Evolutionary conservation across 2,329 filamentous ascomycete genomes (phyloP).

Genomic region (Hypomyces rosellus): DNA sequence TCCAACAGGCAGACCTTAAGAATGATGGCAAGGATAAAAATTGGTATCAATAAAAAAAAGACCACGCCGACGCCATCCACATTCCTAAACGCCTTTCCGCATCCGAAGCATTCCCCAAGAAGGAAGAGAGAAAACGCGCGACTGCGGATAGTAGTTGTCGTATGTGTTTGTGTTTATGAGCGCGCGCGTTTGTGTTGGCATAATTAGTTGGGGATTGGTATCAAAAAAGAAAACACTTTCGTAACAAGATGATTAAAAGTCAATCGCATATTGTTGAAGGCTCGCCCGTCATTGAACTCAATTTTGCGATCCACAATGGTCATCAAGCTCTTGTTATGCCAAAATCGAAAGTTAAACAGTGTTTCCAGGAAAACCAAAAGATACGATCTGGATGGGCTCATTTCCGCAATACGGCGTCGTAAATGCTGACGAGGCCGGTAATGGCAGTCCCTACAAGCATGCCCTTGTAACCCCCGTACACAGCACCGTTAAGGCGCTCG

Average conservation of each 20-base stretch:
- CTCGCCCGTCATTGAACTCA: too few species aligned
- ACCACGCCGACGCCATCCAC: not conserved
- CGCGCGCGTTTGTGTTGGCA: not conserved
- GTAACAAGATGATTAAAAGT: not conserved
- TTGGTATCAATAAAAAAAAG: not conserved
- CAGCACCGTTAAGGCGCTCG: constrained; percentile 54
- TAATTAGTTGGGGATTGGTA: not conserved
- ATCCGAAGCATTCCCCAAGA: not conserved
- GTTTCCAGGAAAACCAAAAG: not conserved
- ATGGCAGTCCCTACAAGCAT: constrained; percentile 63
- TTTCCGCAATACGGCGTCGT: constrained; percentile 71
- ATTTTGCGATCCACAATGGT: too few species aligned
- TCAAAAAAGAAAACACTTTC: not conserved
- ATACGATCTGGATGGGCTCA: constrained; percentile 25
- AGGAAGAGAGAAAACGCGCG: not conserved
- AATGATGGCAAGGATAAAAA: not conserved
- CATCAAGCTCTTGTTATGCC: too few species aligned
- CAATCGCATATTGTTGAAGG: too few species aligned
- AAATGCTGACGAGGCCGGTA: constrained; percentile 63
- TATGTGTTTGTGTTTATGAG: not conserved
- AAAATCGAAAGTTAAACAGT: not conserved
- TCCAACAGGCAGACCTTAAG: not conserved
- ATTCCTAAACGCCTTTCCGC: not conserved
- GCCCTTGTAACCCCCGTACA: constrained; percentile 67
- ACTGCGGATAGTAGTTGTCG: not conserved